Conservation (phyloP, 768 basidiomycete species). For the Kwoniella pini region DNA sequence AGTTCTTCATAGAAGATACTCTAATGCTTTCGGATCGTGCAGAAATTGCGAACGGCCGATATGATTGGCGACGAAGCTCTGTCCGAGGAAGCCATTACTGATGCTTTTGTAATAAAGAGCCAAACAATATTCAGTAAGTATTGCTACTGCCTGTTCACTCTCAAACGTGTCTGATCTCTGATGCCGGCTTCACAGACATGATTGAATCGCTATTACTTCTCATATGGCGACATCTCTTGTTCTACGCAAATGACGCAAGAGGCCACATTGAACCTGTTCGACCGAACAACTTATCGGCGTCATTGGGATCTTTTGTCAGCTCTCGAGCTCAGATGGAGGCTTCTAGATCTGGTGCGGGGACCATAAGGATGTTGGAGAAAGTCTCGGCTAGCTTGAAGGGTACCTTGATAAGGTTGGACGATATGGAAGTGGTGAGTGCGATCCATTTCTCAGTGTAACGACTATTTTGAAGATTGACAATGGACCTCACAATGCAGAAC, state of each 20-base stretch:
- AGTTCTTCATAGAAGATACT: background rate
- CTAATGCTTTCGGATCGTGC: background rate
- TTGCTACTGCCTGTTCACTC: background rate
- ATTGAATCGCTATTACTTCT: slow-evolving; percentile 43
- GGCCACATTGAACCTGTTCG: slow-evolving; percentile 29
- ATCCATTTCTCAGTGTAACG: background rate
- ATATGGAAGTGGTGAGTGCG: slow-evolving; percentile 38
- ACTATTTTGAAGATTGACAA: no score
- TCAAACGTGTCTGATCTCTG: no score
- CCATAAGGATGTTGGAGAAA: slow-evolving; percentile 24
- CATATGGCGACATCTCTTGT: slow-evolving; percentile 46
- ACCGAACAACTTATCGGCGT: slow-evolving; percentile 38
- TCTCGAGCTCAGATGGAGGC: slow-evolving; percentile 24
- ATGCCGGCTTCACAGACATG: slow-evolving; percentile 30
- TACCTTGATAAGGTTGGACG: slow-evolving; percentile 37
- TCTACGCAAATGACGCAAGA: slow-evolving; percentile 44
- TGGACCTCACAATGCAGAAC: slow-evolving; percentile 12
- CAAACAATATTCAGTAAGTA: slow-evolving; percentile 42
- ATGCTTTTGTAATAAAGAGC: slow-evolving; percentile 21
- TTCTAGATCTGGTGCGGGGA: slow-evolving; percentile 24
- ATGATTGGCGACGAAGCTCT: slow-evolving; percentile 20
- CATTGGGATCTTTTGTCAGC: slow-evolving; percentile 22
- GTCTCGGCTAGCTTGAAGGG: slow-evolving; percentile 32
- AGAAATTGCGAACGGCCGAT: slow-evolving; percentile 18
- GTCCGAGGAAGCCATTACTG: slow-evolving; percentile 15